Evolutionary conservation across 139 green algal genomes (phyloP).

Genomic region (Parachlorella kessleri): DNA sequence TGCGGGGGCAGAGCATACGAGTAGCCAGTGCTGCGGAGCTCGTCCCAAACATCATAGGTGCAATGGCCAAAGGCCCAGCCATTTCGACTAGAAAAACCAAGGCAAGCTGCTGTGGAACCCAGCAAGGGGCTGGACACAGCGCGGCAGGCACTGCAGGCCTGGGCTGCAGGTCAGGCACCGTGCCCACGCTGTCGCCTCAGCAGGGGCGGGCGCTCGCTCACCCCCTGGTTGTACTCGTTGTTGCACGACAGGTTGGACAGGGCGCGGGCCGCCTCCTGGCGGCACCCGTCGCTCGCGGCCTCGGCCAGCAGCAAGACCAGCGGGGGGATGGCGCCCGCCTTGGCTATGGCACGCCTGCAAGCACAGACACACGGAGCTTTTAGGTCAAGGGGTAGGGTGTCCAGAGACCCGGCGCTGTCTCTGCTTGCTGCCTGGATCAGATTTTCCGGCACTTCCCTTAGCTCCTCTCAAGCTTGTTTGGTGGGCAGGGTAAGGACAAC

Average conservation of each 20-base stretch:
- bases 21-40: too few species aligned
- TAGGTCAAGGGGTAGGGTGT: neutral
- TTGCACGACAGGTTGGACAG: conserved; percentile 42
- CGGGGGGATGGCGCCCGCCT: conserved; percentile 21
- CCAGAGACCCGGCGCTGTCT: neutral
- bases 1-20: too few species aligned
- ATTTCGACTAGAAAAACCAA: too few species aligned
- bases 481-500: too few species aligned
- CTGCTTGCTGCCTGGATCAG: neutral
- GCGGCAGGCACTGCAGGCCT: too few species aligned
- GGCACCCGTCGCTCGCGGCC: conserved; percentile 15
- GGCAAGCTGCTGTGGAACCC: too few species aligned
- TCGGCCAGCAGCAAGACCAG: conserved; percentile 17
- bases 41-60: too few species aligned
- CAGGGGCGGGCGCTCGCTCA: too few species aligned
- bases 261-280: conserved; percentile 30
- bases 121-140: too few species aligned
- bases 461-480: neutral
- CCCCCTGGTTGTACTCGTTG: conserved; percentile 23
- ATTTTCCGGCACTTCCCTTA: neutral
- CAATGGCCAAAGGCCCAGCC: too few species aligned
- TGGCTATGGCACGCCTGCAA: conserved; percentile 4
- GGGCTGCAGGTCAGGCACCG: too few species aligned
- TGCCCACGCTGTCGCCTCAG: too few species aligned
- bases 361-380: neutral